These are phyloP conservation scores for Eucalyptus sideroxylon DNA, from an alignment of 345 rosid species.

Conservation along the genomic window DNA sequence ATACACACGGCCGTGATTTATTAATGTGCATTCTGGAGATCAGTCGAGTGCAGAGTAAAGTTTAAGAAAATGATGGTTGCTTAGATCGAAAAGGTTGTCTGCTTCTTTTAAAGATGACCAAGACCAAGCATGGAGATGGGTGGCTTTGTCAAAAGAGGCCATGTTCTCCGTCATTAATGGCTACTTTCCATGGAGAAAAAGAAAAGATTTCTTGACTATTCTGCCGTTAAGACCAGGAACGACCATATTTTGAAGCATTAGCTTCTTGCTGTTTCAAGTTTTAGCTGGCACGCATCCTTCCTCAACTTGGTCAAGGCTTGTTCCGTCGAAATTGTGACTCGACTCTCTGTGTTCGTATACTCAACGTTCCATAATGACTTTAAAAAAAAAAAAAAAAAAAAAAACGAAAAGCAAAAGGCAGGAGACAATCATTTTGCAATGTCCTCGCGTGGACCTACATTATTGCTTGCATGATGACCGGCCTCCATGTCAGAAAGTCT, in stretches of 20 bases:
- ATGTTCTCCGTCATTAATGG: background rate
- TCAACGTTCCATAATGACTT: too few relatives aligned
- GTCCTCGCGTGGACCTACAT: background rate
- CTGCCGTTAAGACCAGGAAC: background rate
- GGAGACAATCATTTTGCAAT: background rate
- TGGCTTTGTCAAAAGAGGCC: background rate
- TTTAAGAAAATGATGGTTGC: too few relatives aligned
- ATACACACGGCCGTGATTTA: background rate
- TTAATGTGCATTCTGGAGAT: background rate
- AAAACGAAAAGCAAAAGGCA: background rate
- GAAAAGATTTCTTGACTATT: background rate
- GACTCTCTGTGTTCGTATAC: background rate
- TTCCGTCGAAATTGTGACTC: background rate
- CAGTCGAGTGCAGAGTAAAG: background rate
- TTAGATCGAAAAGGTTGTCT: too few relatives aligned
- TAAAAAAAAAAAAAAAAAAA: too few relatives aligned
- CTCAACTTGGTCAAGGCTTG: background rate
- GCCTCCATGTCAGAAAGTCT: background rate
- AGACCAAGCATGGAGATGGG: background rate
- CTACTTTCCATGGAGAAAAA: background rate
- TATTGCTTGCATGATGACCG: background rate
- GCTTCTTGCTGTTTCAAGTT: background rate
- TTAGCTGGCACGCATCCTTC: background rate
- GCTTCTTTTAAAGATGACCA: background rate
- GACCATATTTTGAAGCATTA: background rate